These are phyloP conservation scores for Allium sativum DNA, from an alignment of 106 monocot genomes.

Conservation along the genomic window DNA sequence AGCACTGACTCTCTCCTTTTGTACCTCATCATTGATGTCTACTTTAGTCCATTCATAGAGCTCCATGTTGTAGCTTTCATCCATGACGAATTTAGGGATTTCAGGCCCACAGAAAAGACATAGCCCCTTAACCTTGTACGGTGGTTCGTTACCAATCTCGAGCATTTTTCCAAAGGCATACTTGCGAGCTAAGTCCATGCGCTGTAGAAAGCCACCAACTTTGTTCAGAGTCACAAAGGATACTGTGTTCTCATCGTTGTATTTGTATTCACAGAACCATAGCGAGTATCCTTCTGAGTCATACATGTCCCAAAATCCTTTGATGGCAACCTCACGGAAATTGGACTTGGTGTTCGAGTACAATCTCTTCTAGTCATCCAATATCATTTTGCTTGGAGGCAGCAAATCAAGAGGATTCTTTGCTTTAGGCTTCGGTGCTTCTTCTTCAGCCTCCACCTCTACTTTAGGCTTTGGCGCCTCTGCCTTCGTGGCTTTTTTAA, in stretches of 20 bases:
- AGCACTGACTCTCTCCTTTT: constrained; percentile 50
- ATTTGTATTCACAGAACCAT: constrained; percentile 67
- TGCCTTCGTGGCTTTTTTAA: constrained; percentile 30
- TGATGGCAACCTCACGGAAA: constrained; percentile 86
- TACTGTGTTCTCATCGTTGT: constrained; percentile 57
- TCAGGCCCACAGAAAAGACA: constrained; percentile 58
- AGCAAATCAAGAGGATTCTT: constrained; percentile 81
- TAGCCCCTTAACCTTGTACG: constrained; percentile 56
- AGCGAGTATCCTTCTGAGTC: constrained; percentile 61
- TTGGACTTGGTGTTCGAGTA: constrained; percentile 95
- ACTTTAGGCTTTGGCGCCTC: constrained; percentile 51
- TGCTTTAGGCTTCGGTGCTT: constrained; percentile 62
- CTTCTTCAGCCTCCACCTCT: constrained; percentile 24
- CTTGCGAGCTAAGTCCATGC: constrained; percentile 60
- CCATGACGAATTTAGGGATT: constrained; percentile 44
- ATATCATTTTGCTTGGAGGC: constrained; percentile 86
- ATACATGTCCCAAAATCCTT: constrained; percentile 78
- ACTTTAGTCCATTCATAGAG: constrained; percentile 56
- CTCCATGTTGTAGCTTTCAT: constrained; percentile 68
- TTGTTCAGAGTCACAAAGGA: constrained; percentile 63
- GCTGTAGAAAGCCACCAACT: constrained; percentile 55
- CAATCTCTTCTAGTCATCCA: constrained; percentile 92
- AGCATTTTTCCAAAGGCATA: constrained; percentile 75
- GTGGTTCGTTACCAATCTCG: constrained; percentile 40
- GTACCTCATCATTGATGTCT: constrained; percentile 40